A percentile compares a stretch with the other conserved stretches of the same genome.
phyloP scores from a whole-genome alignment of 257 asterid species.

The Penstemon newberryi region DNA sequence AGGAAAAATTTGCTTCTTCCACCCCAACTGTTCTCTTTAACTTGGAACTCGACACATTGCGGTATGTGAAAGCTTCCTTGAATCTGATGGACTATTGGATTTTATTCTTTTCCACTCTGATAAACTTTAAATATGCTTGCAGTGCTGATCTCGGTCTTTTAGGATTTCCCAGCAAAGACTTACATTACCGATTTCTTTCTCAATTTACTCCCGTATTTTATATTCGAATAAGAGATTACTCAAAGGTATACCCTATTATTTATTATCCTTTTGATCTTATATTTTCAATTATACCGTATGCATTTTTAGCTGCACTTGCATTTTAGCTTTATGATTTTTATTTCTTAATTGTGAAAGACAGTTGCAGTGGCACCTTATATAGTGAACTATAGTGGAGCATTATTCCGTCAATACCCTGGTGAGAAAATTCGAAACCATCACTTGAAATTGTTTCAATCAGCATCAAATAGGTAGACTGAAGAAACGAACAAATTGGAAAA shows the following conservation, averaged over 20 bases:
- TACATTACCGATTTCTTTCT: conserved; percentile 87
- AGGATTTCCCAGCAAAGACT: conserved; percentile 82
- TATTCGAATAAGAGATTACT: conserved; percentile 89
- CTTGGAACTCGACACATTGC: conserved; percentile 90
- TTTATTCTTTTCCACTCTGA: conserved; percentile 14
- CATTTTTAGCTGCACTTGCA: background rate
- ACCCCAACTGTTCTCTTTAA: conserved; percentile 84
- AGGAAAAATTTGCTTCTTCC: conserved; percentile 78
- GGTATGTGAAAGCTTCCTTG: conserved; percentile 46
- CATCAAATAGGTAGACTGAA: background rate
- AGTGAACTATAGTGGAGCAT: conserved; percentile 87
- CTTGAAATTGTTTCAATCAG: background rate
- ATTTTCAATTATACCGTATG: conserved; percentile 3
- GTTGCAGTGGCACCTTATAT: conserved; percentile 94
- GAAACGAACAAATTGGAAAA: background rate
- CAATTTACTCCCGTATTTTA: conserved; percentile 79
- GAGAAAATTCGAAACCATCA: conserved; percentile 8
- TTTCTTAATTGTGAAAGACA: conserved; percentile 65
- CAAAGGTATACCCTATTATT: conserved; percentile 57
- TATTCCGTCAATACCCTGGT: conserved; percentile 95
- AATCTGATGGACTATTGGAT: conserved; percentile 7
- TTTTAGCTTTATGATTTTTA: conserved; percentile 34
- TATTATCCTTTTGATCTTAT: background rate
- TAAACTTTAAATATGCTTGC: conserved; percentile 32
- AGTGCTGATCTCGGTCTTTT: conserved; percentile 95